Base-by-base conservation (phyloP, 768 basidiomycete species). In the Psilocybe cubensis region DNA sequence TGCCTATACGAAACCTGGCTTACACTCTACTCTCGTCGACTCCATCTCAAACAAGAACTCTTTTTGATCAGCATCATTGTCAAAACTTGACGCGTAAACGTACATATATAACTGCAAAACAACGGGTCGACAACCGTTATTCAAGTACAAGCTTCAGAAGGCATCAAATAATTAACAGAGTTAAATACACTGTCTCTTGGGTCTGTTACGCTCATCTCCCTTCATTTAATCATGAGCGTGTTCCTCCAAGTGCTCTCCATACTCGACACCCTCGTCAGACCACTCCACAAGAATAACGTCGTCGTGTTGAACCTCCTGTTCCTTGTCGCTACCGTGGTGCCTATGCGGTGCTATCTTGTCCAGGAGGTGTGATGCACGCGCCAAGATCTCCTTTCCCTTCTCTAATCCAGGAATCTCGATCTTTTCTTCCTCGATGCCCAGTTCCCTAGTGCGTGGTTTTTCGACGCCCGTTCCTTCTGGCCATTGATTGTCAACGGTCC, bases 341-440 rank as follows among this genome's bases (percentile, higher is more conserved):
- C 46, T 48, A 31, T 48, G 46, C 9, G 28, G 46, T 17, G 46
- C 46, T 3, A 48, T 28, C 28, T 48, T 48, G 28, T 48, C 46
- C 46, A 48, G 18, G 25, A 48, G 46, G 8, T 23, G 21, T 10
- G 46, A 48, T 14, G 28, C 46, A 48, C 20, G 46, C 5, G 27
- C 46, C 14, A 48, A 17, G 18, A 48, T 10, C 31, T 24, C 10
- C 46, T 48, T 48, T 29, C 46, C 46, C 28, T 48, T 48, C 31
- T 48, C 46, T 10, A 48, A 4, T 8, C 46, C 46, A 2, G 46
- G 46, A 12, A 48, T 48, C 11, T 48, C 46, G 23, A 48, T 27
- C 27, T 48, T 28, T 48, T 48, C 24, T 48, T 48, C 46, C n/a
- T 48, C 46, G 20, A 48, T n/a, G 14, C 28, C 46, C 46, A 48